Percentiles rank a stretch among this genome's conserved stretches.
Conservation (phyloP, 2,329 filamentous ascomycete species). For the Aspergillus jensenii region DNA sequence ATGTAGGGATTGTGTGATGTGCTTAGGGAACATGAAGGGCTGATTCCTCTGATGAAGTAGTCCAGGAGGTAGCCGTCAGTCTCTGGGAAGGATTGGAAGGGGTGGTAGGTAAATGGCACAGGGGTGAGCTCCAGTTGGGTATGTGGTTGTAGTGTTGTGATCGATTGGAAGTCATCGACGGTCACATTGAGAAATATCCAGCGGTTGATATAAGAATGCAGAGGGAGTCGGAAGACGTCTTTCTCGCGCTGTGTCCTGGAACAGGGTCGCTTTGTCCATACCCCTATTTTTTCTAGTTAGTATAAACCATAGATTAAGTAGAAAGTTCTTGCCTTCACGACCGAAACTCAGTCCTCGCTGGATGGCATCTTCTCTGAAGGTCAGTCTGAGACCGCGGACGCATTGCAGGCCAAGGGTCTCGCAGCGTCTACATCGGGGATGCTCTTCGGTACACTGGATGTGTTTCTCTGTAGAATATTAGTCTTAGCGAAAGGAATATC, state of each 20-base stretch:
- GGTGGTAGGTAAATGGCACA: constrained; percentile 7
- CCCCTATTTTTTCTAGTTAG: not conserved
- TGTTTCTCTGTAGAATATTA: constrained; percentile 21
- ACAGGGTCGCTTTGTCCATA: not conserved
- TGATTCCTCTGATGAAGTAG: constrained; percentile 32
- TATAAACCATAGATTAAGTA: not conserved
- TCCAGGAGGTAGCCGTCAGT: constrained; percentile 22
- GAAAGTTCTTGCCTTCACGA: constrained; percentile 18
- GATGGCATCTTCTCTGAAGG: constrained; percentile 32
- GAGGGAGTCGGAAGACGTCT: constrained; percentile 1
- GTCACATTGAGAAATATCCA: constrained; percentile 30
- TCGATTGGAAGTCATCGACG: constrained; percentile 16
- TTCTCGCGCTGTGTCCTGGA: constrained; percentile 5
- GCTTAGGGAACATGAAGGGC: constrained; percentile 32
- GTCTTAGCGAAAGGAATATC: not conserved
- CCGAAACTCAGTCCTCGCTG: constrained; percentile 28
- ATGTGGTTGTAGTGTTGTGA: not conserved
- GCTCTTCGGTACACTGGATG: constrained; percentile 33
- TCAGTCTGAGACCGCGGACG: constrained; percentile 24
- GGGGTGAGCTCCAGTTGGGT: not conserved
- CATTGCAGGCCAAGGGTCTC: constrained; percentile 25
- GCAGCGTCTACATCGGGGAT: constrained; percentile 29
- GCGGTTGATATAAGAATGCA: constrained; percentile 3
- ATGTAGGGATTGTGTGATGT: constrained; percentile 30
- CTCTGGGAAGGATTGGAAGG: constrained; percentile 11